phyloP scores from a whole-genome alignment of 2,329 filamentous ascomycete genomes.

The Xylariaceae sp. region DNA sequence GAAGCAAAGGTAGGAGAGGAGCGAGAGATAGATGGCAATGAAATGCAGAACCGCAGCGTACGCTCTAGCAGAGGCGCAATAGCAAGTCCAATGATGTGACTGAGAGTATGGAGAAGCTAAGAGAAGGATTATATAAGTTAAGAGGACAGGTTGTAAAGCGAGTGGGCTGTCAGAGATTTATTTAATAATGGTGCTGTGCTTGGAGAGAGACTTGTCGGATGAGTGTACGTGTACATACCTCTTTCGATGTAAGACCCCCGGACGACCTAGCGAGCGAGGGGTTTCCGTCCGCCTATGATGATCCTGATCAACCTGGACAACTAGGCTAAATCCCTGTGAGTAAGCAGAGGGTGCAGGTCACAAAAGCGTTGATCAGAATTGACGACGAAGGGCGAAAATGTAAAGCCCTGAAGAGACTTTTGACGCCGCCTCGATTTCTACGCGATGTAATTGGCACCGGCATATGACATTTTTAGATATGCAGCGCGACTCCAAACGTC shows the following conservation, averaged over 20 bases:
- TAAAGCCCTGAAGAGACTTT: slow-evolving; percentile 3
- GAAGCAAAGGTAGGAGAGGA: neutral
- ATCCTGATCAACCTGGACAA: no score
- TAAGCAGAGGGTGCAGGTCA: neutral
- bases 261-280: no score
- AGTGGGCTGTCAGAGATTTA: no score
- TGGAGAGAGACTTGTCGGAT: no score
- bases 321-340: neutral
- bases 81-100: no score
- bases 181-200: no score
- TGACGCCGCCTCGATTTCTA: slow-evolving; percentile 3
- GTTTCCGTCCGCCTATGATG: no score
- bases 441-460: neutral
- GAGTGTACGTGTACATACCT: no score
- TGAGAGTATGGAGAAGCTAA: no score
- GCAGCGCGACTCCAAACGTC: neutral
- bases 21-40: neutral
- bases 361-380: neutral
- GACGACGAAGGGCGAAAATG: slow-evolving; percentile 2
- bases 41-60: neutral
- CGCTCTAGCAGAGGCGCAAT: neutral
- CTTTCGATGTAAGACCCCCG: no score
- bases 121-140: no score
- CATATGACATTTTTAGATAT: neutral
- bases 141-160: no score